phyloP scores from a whole-genome alignment of 371 early-diverging fungal species.

The Mucor velutinosus region DNA sequence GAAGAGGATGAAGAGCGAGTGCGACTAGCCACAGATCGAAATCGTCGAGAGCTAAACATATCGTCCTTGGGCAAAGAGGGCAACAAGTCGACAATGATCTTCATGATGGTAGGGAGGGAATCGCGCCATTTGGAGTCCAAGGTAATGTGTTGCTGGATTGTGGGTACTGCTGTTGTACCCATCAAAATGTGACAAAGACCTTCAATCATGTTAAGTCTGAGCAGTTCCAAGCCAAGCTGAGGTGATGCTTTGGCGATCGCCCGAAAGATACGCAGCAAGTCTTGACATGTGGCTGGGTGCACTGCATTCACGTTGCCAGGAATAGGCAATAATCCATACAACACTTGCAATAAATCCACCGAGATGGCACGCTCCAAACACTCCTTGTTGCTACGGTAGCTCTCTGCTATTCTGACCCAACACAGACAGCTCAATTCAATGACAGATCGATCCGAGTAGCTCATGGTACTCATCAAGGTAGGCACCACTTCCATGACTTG shows the following conservation, averaged over 20 bases:
- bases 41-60: slow-evolving; percentile 42
- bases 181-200: slow-evolving; percentile 63
- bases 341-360: slow-evolving; percentile 43
- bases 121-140: slow-evolving; percentile 48
- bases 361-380: slow-evolving; percentile 57
- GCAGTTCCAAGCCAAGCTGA: slow-evolving; percentile 53
- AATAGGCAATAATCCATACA: slow-evolving; percentile 46
- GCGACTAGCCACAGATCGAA: slow-evolving; percentile 23
- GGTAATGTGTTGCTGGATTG: slow-evolving; percentile 19
- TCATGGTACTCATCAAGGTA: slow-evolving; percentile 68
- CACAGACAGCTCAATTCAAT: slow-evolving; percentile 73
- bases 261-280: slow-evolving; percentile 64
- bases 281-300: slow-evolving; percentile 58
- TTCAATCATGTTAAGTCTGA: slow-evolving; percentile 60
- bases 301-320: slow-evolving; percentile 44
- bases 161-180: slow-evolving; percentile 30
- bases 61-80: slow-evolving; percentile 67
- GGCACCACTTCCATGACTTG: slow-evolving; percentile 75
- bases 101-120: slow-evolving; percentile 39
- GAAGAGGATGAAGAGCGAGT: slow-evolving; percentile 22
- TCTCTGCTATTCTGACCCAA: slow-evolving; percentile 67
- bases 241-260: slow-evolving; percentile 66
- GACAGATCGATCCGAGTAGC: slow-evolving; percentile 72
- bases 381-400: slow-evolving; percentile 56
- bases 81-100: slow-evolving; percentile 58